These are phyloP conservation scores for Tremellales sp. DNA, from an alignment of 1,284 basidiomycete genomes.

Conservation along the genomic window DNA sequence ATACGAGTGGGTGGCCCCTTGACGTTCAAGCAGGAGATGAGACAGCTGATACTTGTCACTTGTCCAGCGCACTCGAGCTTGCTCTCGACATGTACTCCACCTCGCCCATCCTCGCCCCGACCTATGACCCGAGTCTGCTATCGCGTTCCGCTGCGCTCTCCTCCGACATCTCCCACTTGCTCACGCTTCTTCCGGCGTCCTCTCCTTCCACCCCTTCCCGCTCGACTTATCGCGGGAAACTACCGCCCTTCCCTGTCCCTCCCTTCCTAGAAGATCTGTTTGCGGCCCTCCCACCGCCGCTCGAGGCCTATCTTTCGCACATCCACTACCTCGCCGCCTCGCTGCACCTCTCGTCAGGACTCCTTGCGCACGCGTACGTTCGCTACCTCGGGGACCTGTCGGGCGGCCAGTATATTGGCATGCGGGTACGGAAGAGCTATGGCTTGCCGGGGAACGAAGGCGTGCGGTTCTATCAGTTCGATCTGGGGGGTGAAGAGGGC, in stretches of 20 bases:
- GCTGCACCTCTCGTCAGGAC: constrained; percentile 54
- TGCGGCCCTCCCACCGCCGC: constrained; percentile 53
- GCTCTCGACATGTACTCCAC: constrained; percentile 62
- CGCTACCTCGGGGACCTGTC: constrained; percentile 81
- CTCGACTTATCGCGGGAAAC: no score
- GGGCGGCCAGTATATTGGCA: constrained; percentile 71
- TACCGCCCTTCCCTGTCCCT: constrained; percentile 55
- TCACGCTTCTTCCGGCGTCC: constrained; percentile 42
- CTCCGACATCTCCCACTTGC: constrained; percentile 64
- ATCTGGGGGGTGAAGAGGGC: constrained; percentile 50
- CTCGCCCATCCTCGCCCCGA: constrained; percentile 62
- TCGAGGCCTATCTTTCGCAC: constrained; percentile 56
- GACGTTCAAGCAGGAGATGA: not conserved
- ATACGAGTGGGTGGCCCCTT: constrained; percentile 60
- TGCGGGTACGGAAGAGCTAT: constrained; percentile 64
- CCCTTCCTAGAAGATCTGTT: constrained; percentile 41
- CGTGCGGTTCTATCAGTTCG: constrained; percentile 69
- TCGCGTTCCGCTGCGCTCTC: constrained; percentile 59
- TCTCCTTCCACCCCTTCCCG: constrained; percentile 53
- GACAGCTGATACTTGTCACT: not conserved
- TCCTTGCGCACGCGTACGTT: constrained; percentile 76
- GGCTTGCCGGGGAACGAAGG: constrained; percentile 56
- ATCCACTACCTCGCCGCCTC: constrained; percentile 54
- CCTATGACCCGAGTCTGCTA: constrained; percentile 67
- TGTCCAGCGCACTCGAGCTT: constrained; percentile 59